Percentiles rank a stretch among this genome's conserved stretches.
Evolutionary conservation across 192 early-diverging fungal species (phyloP).

Genomic region (Backusella tuberculispora): DNA sequence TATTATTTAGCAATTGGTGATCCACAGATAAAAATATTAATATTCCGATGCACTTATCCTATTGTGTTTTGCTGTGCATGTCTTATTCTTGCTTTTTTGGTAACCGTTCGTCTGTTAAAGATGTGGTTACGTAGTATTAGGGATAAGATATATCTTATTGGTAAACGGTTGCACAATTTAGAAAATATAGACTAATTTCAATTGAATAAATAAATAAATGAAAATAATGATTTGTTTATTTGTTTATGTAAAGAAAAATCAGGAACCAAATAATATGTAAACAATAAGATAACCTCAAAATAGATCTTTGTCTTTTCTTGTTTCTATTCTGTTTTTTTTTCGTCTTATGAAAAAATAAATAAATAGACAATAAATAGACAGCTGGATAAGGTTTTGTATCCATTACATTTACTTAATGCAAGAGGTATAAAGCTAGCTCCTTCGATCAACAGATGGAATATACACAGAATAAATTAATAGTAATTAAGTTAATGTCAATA

Average conservation of each 20-base stretch:
- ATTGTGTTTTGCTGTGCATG: slow-evolving; percentile 15
- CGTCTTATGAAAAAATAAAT: not conserved
- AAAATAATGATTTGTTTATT: not conserved
- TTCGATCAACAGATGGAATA: not conserved
- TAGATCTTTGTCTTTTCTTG: too few relatives aligned
- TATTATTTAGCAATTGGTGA: slow-evolving; percentile 22
- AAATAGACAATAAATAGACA: too few relatives aligned
- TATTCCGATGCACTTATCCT: slow-evolving; percentile 31
- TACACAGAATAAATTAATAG: slow-evolving; percentile 11
- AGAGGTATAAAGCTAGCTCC: not conserved
- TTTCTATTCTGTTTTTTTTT: not conserved
- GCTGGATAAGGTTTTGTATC: not conserved
- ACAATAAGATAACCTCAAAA: not conserved
- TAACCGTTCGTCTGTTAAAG: slow-evolving; percentile 1
- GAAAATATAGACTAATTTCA: not conserved
- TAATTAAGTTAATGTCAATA: not conserved
- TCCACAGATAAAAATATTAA: slow-evolving; percentile 23
- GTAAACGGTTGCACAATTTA: slow-evolving; percentile 82
- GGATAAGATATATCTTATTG: slow-evolving; percentile 85
- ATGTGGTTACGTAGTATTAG: slow-evolving; percentile 76
- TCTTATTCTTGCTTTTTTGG: not conserved
- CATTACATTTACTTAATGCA: not conserved
- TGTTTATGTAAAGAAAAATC: not conserved
- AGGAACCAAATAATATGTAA: not conserved
- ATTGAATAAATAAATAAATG: not conserved